Base-by-base conservation (phyloP, 2,329 filamentous ascomycete species). In the Plectosphaerella plurivora region DNA sequence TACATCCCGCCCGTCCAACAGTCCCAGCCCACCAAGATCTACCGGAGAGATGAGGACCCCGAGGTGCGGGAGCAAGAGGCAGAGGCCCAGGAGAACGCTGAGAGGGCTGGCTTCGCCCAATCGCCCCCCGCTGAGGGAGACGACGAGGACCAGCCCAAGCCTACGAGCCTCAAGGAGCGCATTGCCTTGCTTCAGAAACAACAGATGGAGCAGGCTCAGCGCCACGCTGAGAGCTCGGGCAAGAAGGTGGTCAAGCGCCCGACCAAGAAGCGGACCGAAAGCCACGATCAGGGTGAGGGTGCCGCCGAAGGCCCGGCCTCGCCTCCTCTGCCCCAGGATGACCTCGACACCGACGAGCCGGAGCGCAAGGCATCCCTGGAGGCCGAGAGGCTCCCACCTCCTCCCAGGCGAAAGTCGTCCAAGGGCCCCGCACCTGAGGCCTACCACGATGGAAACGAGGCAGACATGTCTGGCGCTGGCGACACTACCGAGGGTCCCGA, bases 141-240 rank as follows among this genome's bases (percentile, higher is more conserved):
- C 15, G 82, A 75, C 5, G 90, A 94, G 51, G 89, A 95, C 44
- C 85, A 89, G 61, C 92, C 93, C 1, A 97, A 97, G 71, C 91
- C 92, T 22, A 89, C 91, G 52, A 97, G 89, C 60, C 70, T 99
- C 56, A 99, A 97, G 70, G 94, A 99, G 68, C 83, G 94, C 56
- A 97, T 99, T 72, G 94, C 94, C 25, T 75, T 96, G 50, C 76
- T 99, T 15, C 94, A 99, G 68, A 93, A 89, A 66, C 91, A 97
- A 68, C 94, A 99, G 69, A 76, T 90, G 66, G 94, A 97, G 65
- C 90, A 94, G 65, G 90, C 92, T 5, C 81, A 87, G 57, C 81
- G 92, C 50, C 88, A 93, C 69, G 88, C 89, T 8, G 90, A 94
- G 37, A 83, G 87, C 15, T 78, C 79, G 18, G 78, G 86, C 52